Conservation (phyloP, 2,329 filamentous ascomycete species). For the Alternaria burnsii region DNA sequence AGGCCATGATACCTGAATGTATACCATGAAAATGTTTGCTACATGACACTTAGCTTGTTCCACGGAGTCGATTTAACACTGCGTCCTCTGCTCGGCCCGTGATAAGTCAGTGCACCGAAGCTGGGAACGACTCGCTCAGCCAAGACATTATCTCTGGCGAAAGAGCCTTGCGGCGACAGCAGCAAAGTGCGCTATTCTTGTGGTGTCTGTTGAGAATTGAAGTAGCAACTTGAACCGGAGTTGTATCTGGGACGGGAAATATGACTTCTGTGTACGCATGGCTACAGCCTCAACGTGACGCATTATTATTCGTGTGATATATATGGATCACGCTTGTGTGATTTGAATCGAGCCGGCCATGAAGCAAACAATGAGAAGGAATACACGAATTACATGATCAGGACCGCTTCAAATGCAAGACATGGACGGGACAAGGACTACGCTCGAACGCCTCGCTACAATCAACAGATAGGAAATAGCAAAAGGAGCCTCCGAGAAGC, state of each 20-base stretch:
- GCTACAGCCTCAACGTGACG: background rate
- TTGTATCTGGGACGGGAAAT: too few species aligned
- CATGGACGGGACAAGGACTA: background rate
- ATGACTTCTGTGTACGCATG: background rate
- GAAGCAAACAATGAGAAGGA: background rate
- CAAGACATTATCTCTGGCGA: too few species aligned
- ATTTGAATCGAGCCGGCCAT: background rate
- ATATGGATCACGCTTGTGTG: background rate
- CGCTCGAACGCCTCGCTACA: conserved; percentile 2
- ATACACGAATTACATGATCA: background rate
- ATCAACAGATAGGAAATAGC: background rate
- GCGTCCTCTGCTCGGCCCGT: background rate
- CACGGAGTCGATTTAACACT: background rate
- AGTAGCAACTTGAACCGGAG: background rate
- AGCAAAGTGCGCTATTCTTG: background rate
- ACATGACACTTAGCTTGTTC: too few species aligned
- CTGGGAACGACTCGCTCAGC: too few species aligned
- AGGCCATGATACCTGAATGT: background rate
- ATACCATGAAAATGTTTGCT: background rate
- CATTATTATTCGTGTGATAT: background rate
- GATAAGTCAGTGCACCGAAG: too few species aligned
- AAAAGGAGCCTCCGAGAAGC: background rate
- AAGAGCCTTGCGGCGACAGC: background rate
- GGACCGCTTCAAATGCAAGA: conserved; percentile 2
- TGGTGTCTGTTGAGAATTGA: background rate